These are phyloP conservation scores for Biscogniauxia marginata DNA, from an alignment of 2,329 filamentous ascomycete genomes.

Conservation along the genomic window DNA sequence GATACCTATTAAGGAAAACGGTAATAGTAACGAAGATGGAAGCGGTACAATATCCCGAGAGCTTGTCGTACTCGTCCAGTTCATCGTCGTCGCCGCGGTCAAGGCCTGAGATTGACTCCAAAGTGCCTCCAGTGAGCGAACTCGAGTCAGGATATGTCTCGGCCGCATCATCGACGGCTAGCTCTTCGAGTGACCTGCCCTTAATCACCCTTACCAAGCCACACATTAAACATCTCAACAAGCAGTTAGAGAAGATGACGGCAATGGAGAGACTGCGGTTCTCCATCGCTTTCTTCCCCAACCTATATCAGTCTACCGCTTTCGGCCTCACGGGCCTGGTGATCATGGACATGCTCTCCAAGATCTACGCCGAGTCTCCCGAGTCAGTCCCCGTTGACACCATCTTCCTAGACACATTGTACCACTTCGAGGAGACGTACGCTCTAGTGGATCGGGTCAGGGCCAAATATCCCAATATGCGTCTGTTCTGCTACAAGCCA, in stretches of 20 bases:
- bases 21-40: constrained; percentile 18
- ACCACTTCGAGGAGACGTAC: constrained; percentile 79
- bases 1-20: neutral
- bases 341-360: constrained; percentile 82
- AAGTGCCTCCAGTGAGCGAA: constrained; percentile 41
- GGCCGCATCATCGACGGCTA: constrained; percentile 55
- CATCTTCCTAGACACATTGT: constrained; percentile 81
- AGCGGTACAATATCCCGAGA: constrained; percentile 27
- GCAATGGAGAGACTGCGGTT: constrained; percentile 90
- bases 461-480: constrained; percentile 72
- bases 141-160: constrained; percentile 86
- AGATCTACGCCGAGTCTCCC: constrained; percentile 64
- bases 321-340: constrained; percentile 80
- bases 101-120: constrained; percentile 38
- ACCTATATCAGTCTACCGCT: constrained; percentile 82
- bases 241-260: constrained; percentile 81
- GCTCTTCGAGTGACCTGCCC: constrained; percentile 63
- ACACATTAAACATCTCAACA: constrained; percentile 88
- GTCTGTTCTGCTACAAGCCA: constrained; percentile 88
- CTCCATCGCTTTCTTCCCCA: constrained; percentile 86
- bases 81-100: constrained; percentile 39
- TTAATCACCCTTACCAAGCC: constrained; percentile 82
- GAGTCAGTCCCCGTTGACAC: constrained; percentile 60
- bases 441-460: constrained; percentile 72
- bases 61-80: constrained; percentile 41